These are phyloP conservation scores for Penicillium psychrofluorescens DNA, from an alignment of 495 filamentous ascomycete species.

Conservation along the genomic window DNA sequence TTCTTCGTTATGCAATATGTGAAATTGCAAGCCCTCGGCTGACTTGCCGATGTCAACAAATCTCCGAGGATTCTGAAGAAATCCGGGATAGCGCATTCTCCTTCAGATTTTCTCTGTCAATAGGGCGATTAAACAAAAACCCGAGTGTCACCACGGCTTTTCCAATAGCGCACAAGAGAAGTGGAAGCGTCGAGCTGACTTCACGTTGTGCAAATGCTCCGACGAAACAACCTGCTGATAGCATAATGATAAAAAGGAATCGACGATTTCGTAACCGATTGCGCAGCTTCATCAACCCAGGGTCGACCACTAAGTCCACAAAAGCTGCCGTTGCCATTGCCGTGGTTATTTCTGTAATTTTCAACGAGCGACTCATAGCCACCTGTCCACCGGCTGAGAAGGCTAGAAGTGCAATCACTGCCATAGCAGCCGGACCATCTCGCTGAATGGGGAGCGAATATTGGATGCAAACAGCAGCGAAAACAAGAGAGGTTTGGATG, in stretches of 20 bases:
- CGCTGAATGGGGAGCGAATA: slow-evolving; percentile 23
- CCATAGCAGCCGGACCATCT: slow-evolving; percentile 27
- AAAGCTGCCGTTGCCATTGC: slow-evolving; percentile 62
- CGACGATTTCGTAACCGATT: slow-evolving; percentile 48
- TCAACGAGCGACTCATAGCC: slow-evolving; percentile 44
- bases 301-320: slow-evolving; percentile 53
- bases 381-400: slow-evolving; percentile 53
- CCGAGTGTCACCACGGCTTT: slow-evolving; percentile 11
- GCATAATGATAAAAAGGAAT: slow-evolving; percentile 39
- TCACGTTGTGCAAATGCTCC: slow-evolving; percentile 31
- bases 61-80: too few species aligned
- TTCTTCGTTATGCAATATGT: too few species aligned
- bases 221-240: slow-evolving; percentile 45
- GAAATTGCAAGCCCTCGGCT: too few species aligned
- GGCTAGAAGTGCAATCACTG: slow-evolving; percentile 44
- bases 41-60: too few species aligned
- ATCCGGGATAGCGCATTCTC: too few species aligned
- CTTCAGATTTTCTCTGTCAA: slow-evolving; percentile 2
- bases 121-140: slow-evolving; percentile 12
- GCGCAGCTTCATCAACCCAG: slow-evolving; percentile 25
- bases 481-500: slow-evolving; percentile 48
- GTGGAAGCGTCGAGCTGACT: slow-evolving; percentile 8
- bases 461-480: slow-evolving; percentile 42
- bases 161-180: slow-evolving; percentile 14
- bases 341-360: slow-evolving; percentile 57